Evolutionary conservation across 2,329 filamentous ascomycete species (phyloP), one percentile per base, ranked within the genome.

Genomic region (Sordariomycetes sp.): DNA sequence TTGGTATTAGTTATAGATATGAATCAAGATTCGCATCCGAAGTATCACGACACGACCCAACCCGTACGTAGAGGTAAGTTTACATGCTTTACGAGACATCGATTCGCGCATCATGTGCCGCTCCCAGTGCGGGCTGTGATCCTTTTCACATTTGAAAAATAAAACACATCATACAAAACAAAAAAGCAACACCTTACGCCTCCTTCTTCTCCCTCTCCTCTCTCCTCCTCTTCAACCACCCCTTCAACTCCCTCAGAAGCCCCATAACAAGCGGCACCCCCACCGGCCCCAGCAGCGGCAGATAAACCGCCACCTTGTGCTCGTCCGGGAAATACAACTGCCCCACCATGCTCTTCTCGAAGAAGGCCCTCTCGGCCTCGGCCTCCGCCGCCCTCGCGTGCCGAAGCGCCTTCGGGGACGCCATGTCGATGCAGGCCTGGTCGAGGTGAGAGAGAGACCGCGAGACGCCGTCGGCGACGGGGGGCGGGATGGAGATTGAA

Each of bases 271-370:
- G 72, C 42, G 94, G 94, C 13, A 97, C 92, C 4, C 89, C 90
- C 48, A 97, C 84, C 0, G 94, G 94, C 0, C 94, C 94, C 48
- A 99, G 73, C 12, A 99, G 73, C 1, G 94, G 94, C 64, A 99
- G 72, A 68, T 99, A 99, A 1, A 99, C 94, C 0, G 94, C 94
- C 25, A 99, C 82, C 71, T 97, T 99, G 70, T 99, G 94, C 73
- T 99, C 94, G 66, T 99, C 94, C 0, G 94, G 94, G 69, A 99
- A 99, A 70, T 97, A 99, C 2, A 97, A 85, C 72, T 97, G 94
- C 0, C 91, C 94, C 13, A 99, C 94, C 94, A 99, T 99, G 66
- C 89, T 95, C 72, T 95, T 95, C 71, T 99, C 94, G 64, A 99
- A 99, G 71, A 99, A 99, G 0, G 92, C 92, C 60, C 87, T 84